Evolutionary conservation across 192 early-diverging fungal species (phyloP).

Genomic region (Umbelopsis sp.): DNA sequence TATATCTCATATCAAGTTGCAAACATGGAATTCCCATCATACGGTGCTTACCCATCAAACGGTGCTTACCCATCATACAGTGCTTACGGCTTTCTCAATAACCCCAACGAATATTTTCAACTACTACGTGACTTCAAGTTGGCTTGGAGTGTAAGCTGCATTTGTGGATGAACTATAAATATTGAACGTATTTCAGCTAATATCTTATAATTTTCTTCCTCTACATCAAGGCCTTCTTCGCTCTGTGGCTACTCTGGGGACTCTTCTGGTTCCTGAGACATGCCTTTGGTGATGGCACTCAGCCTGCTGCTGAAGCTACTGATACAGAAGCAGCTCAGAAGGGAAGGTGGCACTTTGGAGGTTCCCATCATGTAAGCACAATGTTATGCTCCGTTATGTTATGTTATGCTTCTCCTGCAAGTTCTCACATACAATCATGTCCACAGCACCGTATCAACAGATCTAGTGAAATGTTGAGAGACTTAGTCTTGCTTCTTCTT

Average conservation of each 20-base stretch:
- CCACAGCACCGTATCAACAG: slow-evolving; percentile 31
- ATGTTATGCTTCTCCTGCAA: neutral
- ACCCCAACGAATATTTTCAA: neutral
- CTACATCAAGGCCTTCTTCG: slow-evolving; percentile 19
- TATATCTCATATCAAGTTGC: neutral
- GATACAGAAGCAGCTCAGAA: neutral
- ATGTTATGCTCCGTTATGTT: neutral
- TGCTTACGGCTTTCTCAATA: neutral
- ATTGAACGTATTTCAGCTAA: neutral
- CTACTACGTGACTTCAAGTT: neutral
- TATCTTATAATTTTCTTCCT: neutral
- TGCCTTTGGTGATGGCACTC: slow-evolving; percentile 19
- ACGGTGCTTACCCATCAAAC: neutral
- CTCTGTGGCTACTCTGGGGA: slow-evolving; percentile 35
- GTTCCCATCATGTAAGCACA: slow-evolving; percentile 26
- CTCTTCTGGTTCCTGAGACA: slow-evolving; percentile 32
- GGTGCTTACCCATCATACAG: neutral
- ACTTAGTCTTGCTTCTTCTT: slow-evolving; percentile 37
- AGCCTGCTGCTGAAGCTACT: neutral
- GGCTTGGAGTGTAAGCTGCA: neutral
- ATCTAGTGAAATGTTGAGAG: slow-evolving; percentile 30
- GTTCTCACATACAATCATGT: neutral
- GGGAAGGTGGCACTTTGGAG: slow-evolving; percentile 3
- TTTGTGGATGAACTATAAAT: too few relatives aligned
- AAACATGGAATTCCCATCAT: neutral